Evolutionary conservation across 768 basidiomycete species (phyloP).

Genomic region (Astraeus odoratus): DNA sequence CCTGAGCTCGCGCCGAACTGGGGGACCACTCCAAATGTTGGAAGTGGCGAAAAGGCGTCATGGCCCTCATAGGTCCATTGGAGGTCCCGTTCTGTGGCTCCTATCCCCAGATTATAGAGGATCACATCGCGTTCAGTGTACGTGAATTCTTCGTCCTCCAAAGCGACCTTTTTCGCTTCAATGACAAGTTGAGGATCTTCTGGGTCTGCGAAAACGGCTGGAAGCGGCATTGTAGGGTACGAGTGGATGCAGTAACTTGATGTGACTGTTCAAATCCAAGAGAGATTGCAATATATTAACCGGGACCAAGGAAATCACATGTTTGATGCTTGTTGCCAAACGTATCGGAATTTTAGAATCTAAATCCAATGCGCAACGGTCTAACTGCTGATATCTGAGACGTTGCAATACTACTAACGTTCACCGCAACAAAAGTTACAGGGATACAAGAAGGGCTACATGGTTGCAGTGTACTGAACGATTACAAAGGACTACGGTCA

Average conservation of each 20-base stretch:
- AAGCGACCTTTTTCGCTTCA: conserved; percentile 64
- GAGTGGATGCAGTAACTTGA: too few relatives aligned
- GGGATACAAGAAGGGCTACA: too few relatives aligned
- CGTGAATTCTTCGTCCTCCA: conserved; percentile 52
- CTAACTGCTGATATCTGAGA: too few relatives aligned
- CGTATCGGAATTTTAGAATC: too few relatives aligned
- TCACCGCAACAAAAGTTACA: too few relatives aligned
- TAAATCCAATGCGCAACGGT: too few relatives aligned
- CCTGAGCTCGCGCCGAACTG: conserved; percentile 71
- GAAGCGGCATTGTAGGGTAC: conserved; percentile 36
- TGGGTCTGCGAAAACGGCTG: conserved; percentile 56
- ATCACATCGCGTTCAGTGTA: conserved; percentile 91
- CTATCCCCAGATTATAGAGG: conserved; percentile 91
- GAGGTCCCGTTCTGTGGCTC: conserved; percentile 88
- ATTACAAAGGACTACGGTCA: too few relatives aligned
- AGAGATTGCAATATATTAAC: not conserved
- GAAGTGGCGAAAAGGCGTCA: conserved; percentile 79
- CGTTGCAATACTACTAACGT: too few relatives aligned
- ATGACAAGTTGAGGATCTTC: conserved; percentile 80
- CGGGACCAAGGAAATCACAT: not conserved
- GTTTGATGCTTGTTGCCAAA: too few relatives aligned
- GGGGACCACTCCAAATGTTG: conserved; percentile 94
- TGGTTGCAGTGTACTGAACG: too few relatives aligned
- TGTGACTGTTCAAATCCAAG: not conserved
- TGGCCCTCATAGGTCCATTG: conserved; percentile 89